Evolutionary conservation across 179 eudicot species (phyloP).

Genomic region (Beta lomatogona): DNA sequence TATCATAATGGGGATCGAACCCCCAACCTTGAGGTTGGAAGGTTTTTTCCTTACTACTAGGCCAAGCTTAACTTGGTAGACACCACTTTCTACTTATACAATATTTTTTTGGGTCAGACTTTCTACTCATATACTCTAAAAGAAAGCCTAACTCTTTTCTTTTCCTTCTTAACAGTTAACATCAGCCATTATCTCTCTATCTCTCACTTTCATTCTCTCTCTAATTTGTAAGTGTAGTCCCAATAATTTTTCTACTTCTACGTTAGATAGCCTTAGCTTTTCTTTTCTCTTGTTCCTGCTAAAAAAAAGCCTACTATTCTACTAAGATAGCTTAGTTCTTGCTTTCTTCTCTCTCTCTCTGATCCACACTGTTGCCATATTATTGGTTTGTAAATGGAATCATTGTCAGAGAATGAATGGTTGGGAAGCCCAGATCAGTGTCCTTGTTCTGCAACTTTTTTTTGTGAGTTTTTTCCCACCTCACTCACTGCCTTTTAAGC

Average conservation of each 20-base stretch:
- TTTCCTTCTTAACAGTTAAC: neutral
- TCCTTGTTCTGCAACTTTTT: conserved; percentile 45
- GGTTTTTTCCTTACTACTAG: too few species aligned
- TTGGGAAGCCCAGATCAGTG: conserved; percentile 56
- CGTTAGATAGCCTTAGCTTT: conserved; percentile 20
- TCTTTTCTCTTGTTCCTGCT: conserved; percentile 23
- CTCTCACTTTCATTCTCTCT: neutral
- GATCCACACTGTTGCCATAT: conserved; percentile 34
- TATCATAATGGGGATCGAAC: too few species aligned
- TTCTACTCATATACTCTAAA: neutral
- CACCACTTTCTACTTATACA: conserved; percentile 20
- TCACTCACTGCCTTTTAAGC: conserved; percentile 14
- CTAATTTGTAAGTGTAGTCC: conserved; percentile 16
- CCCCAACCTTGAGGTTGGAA: too few species aligned
- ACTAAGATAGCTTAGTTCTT: neutral
- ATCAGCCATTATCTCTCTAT: neutral
- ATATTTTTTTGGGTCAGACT: neutral
- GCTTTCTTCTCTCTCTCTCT: conserved; percentile 16
- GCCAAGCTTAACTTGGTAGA: too few species aligned
- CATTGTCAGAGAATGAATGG: conserved; percentile 80
- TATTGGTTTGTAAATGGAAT: conserved; percentile 46
- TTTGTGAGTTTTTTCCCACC: conserved; percentile 33
- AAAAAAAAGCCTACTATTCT: conserved; percentile 27
- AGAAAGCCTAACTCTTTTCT: conserved; percentile 9
- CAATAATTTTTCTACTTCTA: conserved; percentile 25